Evolutionary conservation across 805 yeast species (phyloP).

Genomic region (Ogataea nonfermentans): DNA sequence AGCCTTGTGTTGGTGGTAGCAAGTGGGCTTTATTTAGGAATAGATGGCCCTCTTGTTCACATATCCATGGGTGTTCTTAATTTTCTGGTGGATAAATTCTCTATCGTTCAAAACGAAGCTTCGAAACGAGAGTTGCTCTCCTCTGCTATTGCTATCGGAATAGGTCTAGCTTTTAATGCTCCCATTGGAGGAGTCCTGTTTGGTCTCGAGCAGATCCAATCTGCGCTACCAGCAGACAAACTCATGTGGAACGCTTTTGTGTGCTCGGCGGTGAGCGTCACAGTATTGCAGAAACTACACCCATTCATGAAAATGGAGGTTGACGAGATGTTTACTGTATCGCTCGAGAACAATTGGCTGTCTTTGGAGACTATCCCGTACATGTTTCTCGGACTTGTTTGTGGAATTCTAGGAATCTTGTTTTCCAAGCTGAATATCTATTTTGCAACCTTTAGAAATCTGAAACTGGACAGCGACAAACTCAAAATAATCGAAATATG

Average conservation of each 20-base stretch:
- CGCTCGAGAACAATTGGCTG: slow-evolving; percentile 71
- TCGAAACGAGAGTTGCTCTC: slow-evolving; percentile 61
- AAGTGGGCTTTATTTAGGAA: slow-evolving; percentile 80
- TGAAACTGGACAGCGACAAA: slow-evolving; percentile 25
- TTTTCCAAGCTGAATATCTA: slow-evolving; percentile 48
- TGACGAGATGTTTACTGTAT: slow-evolving; percentile 54
- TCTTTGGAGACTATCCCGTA: slow-evolving; percentile 70
- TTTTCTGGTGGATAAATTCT: slow-evolving; percentile 31
- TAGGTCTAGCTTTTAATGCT: slow-evolving; percentile 80
- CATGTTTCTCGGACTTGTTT: slow-evolving; percentile 62
- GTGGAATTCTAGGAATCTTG: slow-evolving; percentile 63
- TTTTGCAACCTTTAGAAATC: slow-evolving; percentile 37
- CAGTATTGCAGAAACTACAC: slow-evolving; percentile 51
- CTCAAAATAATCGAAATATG: slow-evolving; percentile 48
- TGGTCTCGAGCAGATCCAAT: slow-evolving; percentile 65
- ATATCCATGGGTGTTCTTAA: slow-evolving; percentile 62
- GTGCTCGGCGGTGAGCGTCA: slow-evolving; percentile 70
- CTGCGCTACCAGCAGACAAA: slow-evolving; percentile 59
- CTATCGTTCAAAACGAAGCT: slow-evolving; percentile 49
- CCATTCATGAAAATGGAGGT: slow-evolving; percentile 46
- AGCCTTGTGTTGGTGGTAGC: slow-evolving; percentile 68
- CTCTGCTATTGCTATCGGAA: slow-evolving; percentile 82
- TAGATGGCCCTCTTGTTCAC: slow-evolving; percentile 86
- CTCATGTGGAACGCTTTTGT: slow-evolving; percentile 84
- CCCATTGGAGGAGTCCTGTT: slow-evolving; percentile 88